Conservation (phyloP, 1,139 yeast species). For the Meyerozyma athensensis region DNA sequence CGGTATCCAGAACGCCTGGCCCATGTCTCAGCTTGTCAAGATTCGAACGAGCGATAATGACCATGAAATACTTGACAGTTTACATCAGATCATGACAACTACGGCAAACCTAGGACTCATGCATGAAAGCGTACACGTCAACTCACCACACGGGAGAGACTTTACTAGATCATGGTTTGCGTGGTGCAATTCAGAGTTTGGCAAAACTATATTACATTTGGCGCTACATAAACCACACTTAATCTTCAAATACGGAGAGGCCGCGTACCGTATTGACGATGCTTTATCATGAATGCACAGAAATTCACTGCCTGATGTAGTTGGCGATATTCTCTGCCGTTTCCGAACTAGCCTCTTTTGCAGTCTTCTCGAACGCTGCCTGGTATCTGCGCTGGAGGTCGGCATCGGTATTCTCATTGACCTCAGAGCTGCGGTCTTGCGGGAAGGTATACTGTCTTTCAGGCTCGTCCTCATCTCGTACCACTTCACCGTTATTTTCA, state of each 20-base stretch:
- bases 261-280: constrained; percentile 27
- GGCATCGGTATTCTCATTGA: constrained; percentile 43
- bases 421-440: constrained; percentile 63
- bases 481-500: constrained; percentile 58
- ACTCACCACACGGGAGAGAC: constrained; percentile 39
- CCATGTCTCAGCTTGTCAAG: constrained; percentile 72
- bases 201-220: constrained; percentile 71
- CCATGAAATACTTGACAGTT: constrained; percentile 51
- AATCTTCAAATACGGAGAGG: constrained; percentile 43
- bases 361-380: constrained; percentile 62
- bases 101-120: constrained; percentile 76
- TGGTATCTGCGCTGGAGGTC: constrained; percentile 68
- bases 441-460: constrained; percentile 74
- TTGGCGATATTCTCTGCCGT: constrained; percentile 71
- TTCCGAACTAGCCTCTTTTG: constrained; percentile 55
- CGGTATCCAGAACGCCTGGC: constrained; percentile 83
- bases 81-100: constrained; percentile 50
- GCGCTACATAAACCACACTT: constrained; percentile 73
- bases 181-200: constrained; percentile 92
- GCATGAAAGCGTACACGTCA: constrained; percentile 79
- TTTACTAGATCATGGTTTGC: constrained; percentile 86
- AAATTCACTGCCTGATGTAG: constrained; percentile 38
- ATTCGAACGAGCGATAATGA: constrained; percentile 75
- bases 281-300: constrained; percentile 12
- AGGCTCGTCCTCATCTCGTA: constrained; percentile 61